Percentiles rank a stretch among this genome's conserved stretches.
phyloP scores from a whole-genome alignment of 306 rosid genomes.

The Mucuna pruriens region DNA sequence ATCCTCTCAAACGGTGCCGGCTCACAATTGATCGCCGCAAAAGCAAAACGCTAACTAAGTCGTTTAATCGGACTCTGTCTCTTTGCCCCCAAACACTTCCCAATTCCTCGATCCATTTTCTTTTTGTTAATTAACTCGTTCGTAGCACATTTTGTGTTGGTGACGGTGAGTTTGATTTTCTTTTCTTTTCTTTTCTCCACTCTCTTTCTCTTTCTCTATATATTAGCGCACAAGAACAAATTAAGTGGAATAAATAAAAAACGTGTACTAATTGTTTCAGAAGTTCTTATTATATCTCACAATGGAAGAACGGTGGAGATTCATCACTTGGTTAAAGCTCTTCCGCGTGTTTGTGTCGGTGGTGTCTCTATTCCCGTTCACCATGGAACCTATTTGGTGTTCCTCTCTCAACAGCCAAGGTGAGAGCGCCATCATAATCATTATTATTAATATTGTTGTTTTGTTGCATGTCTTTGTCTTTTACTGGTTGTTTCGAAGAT shows the following conservation, averaged over 20 bases:
- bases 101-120: background rate
- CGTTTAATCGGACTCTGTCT: constrained; percentile 32
- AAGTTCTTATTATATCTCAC: background rate
- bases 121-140: background rate
- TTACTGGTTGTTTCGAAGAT: background rate
- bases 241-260: too few relatives aligned
- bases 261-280: constrained; percentile 5
- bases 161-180: constrained; percentile 7
- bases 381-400: constrained; percentile 33
- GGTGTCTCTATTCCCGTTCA: constrained; percentile 35
- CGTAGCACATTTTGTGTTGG: background rate
- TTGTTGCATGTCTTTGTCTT: background rate
- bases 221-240: background rate
- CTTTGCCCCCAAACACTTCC: constrained; percentile 2
- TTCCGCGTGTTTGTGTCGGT: constrained; percentile 31
- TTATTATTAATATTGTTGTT: background rate
- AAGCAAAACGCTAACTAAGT: constrained; percentile 12
- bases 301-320: constrained; percentile 54
- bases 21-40: constrained; percentile 1
- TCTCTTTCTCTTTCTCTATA: background rate
- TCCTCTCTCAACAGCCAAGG: constrained; percentile 62
- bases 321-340: constrained; percentile 37
- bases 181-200: background rate
- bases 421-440: background rate
- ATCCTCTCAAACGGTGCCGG: constrained; percentile 18